phyloP scores from a whole-genome alignment of 164 flowering plant genomes.

The Macadamia tetraphylla region DNA sequence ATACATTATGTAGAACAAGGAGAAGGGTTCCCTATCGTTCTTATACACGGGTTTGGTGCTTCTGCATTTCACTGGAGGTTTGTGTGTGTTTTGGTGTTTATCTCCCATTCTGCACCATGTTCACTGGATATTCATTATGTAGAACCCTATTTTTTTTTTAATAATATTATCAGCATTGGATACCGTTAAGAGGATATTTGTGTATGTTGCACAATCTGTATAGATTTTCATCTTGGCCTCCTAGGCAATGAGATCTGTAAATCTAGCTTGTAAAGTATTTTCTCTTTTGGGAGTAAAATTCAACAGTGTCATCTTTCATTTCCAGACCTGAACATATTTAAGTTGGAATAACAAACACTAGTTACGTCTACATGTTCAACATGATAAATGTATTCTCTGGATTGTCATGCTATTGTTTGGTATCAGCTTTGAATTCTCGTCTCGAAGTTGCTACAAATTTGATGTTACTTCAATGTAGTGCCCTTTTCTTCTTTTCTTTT shows the following conservation, averaged over 20 bases:
- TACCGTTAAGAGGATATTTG: neutral
- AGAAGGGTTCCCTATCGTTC: slow-evolving; percentile 74
- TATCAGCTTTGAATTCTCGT: neutral
- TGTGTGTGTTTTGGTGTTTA: neutral
- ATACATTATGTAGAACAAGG: slow-evolving; percentile 94
- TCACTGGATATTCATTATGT: neutral
- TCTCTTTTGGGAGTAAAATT: neutral
- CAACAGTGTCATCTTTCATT: neutral
- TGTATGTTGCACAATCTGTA: neutral
- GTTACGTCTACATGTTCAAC: neutral
- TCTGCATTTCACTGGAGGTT: slow-evolving; percentile 99
- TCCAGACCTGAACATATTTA: neutral
- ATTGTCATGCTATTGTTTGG: neutral
- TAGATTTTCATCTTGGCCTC: too few species aligned
- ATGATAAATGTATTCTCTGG: neutral
- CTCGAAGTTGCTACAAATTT: neutral
- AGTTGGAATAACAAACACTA: neutral
- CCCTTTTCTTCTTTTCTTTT: too few species aligned
- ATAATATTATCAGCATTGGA: neutral
- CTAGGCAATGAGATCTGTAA: too few species aligned
- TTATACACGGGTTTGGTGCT: slow-evolving; percentile 98
- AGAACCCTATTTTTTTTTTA: neutral
- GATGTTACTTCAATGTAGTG: neutral
- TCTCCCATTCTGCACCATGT: neutral
- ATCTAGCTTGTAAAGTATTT: neutral